phyloP scores from a whole-genome alignment of 2,329 filamentous ascomycete species.

The Trichoderma atroviride region DNA sequence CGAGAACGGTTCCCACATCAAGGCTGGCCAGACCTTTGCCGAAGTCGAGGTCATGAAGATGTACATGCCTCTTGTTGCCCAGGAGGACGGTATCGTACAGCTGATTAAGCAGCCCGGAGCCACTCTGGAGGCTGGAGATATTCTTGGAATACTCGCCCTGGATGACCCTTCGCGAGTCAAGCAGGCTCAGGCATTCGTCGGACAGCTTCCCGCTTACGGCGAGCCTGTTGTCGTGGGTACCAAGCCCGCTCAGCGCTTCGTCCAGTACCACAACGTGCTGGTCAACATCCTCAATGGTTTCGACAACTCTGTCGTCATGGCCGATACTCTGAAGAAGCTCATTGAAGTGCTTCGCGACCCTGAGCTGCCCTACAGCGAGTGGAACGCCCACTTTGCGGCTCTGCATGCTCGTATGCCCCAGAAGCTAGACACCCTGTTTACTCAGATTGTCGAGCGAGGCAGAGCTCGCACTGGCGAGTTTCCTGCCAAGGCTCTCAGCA shows the following conservation, averaged over 20 bases:
- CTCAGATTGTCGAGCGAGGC: slow-evolving; percentile 83
- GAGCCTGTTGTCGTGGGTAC: slow-evolving; percentile 83
- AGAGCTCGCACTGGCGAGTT: slow-evolving; percentile 81
- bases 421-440: slow-evolving; percentile 81
- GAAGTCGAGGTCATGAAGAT: slow-evolving; percentile 99
- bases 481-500: slow-evolving; percentile 83
- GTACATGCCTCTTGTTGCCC: slow-evolving; percentile 97
- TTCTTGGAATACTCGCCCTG: slow-evolving; percentile 92
- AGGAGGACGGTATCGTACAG: slow-evolving; percentile 95
- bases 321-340: slow-evolving; percentile 78
- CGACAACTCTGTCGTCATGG: slow-evolving; percentile 98
- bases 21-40: slow-evolving; percentile 88
- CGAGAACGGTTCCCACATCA: slow-evolving; percentile 91
- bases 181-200: slow-evolving; percentile 91
- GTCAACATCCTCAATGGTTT: slow-evolving; percentile 89
- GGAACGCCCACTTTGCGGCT: slow-evolving; percentile 92
- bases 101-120: slow-evolving; percentile 98
- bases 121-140: slow-evolving; percentile 96
- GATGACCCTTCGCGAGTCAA: slow-evolving; percentile 97
- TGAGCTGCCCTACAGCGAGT: slow-evolving; percentile 93
- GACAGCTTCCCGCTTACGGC: slow-evolving; percentile 84
- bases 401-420: slow-evolving; percentile 97
- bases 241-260: slow-evolving; percentile 89
- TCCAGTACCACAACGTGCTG: slow-evolving; percentile 74
- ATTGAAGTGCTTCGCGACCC: slow-evolving; percentile 87